These are phyloP conservation scores for Suillus brevipes DNA, from an alignment of 768 basidiomycete genomes.

Conservation along the genomic window DNA sequence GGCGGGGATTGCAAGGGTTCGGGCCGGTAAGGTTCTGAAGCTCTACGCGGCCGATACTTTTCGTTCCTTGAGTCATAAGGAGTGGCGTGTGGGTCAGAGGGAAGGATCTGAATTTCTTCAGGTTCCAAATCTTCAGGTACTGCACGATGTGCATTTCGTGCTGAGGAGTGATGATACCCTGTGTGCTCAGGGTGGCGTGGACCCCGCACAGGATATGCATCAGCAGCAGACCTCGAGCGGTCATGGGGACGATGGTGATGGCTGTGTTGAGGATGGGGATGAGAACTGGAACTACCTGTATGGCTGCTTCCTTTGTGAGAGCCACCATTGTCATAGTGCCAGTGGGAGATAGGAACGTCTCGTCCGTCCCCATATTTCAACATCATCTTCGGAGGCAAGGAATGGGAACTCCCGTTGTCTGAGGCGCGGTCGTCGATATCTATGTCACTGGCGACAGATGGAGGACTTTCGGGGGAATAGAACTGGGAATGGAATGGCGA, in stretches of 20 bases:
- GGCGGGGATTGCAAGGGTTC: slow-evolving; percentile 20
- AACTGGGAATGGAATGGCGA: slow-evolving; percentile 37
- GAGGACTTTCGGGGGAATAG: slow-evolving; percentile 61
- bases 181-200: slow-evolving; percentile 29
- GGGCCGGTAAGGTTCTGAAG: slow-evolving; percentile 30
- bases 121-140: slow-evolving; percentile 37
- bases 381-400: slow-evolving; percentile 70
- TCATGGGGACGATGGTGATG: slow-evolving; percentile 36
- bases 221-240: slow-evolving; percentile 40
- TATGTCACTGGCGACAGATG: slow-evolving; percentile 43
- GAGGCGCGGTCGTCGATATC: slow-evolving; percentile 39
- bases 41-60: slow-evolving; percentile 32
- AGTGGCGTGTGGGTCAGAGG: slow-evolving; percentile 44
- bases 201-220: slow-evolving; percentile 31
- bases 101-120: slow-evolving; percentile 65
- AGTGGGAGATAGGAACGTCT: slow-evolving; percentile 62
- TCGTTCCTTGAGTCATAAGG: slow-evolving; percentile 30
- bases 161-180: slow-evolving; percentile 11
- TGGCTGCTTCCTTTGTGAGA: slow-evolving; percentile 24
- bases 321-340: slow-evolving; percentile 31
- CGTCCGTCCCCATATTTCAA: slow-evolving; percentile 66
- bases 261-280: slow-evolving; percentile 21
- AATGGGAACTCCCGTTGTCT: slow-evolving; percentile 43
- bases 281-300: slow-evolving; percentile 20
- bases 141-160: slow-evolving; percentile 22